These are phyloP conservation scores for Parietichytrium sp. DNA, from an alignment of 108 stramenopile species.

Conservation along the genomic window DNA sequence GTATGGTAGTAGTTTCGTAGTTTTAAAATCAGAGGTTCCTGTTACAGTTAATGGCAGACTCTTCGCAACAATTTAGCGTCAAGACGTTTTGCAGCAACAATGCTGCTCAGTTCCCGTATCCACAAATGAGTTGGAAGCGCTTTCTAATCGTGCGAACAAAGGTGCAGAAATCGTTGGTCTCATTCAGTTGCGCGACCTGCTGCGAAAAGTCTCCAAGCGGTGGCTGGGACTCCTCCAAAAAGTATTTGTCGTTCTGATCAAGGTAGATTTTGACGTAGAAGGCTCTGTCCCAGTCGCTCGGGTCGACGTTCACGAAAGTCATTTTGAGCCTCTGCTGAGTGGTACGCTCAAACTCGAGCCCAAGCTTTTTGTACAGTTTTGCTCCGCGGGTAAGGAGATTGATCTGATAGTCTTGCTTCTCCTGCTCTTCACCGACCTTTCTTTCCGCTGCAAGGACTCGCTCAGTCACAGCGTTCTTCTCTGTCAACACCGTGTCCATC, in stretches of 20 bases:
- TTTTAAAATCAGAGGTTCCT: too few species aligned
- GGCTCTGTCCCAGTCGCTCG: neutral
- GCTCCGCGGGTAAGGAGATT: conserved; percentile 4
- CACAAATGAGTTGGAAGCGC: neutral
- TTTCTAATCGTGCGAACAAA: conserved; percentile 17
- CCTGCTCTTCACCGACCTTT: neutral
- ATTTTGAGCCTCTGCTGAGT: neutral
- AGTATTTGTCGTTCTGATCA: neutral
- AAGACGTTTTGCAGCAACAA: too few species aligned
- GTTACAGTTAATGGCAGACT: too few species aligned
- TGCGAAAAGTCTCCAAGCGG: neutral
- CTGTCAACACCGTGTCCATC: neutral
- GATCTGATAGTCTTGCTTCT: neutral
- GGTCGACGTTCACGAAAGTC: neutral
- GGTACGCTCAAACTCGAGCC: conserved; percentile 1
- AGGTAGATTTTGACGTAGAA: neutral
- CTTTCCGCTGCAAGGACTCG: neutral
- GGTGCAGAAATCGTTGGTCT: neutral
- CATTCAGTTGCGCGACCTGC: neutral
- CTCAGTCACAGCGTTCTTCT: neutral
- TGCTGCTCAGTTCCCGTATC: too few species aligned
- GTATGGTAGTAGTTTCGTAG: too few species aligned
- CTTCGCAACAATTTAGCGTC: too few species aligned
- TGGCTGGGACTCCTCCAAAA: conserved; percentile 1
- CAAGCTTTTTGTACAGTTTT: conserved; percentile 33